phyloP scores from a whole-genome alignment of 1,284 basidiomycete species.

The Macrocystidia cucumis region DNA sequence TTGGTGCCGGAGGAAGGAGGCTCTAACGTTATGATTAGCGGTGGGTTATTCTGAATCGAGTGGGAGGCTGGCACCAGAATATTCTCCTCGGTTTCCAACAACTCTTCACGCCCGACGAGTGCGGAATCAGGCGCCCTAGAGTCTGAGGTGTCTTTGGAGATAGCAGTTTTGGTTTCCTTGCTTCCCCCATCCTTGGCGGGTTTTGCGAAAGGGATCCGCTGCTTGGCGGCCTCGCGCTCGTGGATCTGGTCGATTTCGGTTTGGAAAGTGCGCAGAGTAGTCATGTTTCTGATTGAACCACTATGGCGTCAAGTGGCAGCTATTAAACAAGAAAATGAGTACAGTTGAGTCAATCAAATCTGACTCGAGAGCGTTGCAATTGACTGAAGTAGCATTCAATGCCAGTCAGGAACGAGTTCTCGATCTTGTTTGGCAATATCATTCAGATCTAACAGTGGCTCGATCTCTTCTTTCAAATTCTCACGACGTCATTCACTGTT shows the following conservation, averaged over 20 bases:
- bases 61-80: conserved; percentile 43
- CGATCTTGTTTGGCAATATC: not conserved
- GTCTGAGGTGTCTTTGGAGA: conserved; percentile 5
- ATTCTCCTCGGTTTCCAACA: conserved; percentile 45
- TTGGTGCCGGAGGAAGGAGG: conserved; percentile 36
- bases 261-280: conserved; percentile 63
- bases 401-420: not conserved
- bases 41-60: not conserved
- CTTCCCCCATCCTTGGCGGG: conserved; percentile 1
- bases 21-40: conserved; percentile 24
- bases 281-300: conserved; percentile 29
- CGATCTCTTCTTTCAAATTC: too few species aligned
- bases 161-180: conserved; percentile 13
- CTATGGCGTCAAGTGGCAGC: not conserved
- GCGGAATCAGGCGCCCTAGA: not conserved
- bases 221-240: conserved; percentile 52
- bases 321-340: conserved; percentile 6
- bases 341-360: conserved; percentile 1
- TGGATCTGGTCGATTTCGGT: conserved; percentile 70
- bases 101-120: conserved; percentile 13
- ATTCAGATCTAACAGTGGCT: conserved; percentile 7
- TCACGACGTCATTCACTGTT: too few species aligned
- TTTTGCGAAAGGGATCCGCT: conserved; percentile 32
- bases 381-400: too few species aligned
- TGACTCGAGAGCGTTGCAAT: too few species aligned